Evolutionary conservation across 345 rosid species (phyloP), one percentile per base, ranked within the genome.

Genomic region (Adansonia digitata): DNA sequence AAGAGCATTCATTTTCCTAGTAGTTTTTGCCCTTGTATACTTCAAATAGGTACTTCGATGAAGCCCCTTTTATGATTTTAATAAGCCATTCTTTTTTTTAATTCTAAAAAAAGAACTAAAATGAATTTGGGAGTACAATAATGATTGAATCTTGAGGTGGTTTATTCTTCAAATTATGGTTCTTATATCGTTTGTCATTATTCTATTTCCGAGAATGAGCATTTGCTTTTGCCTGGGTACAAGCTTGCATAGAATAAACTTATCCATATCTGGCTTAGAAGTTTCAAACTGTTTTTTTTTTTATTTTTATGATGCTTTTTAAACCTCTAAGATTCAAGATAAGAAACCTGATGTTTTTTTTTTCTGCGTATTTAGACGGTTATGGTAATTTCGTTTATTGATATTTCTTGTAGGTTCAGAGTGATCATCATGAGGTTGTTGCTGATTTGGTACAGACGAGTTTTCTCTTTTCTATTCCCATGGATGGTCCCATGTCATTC

Each of bases 401-500:
- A 26, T 42, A 81, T 14, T 84, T 73, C 73, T 57, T 77, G 79
- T 78, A 95, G 99, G 88, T 93, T 75, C 98, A 90, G 81, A 93
- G 97, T 64, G 97, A 95, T 86, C 92, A 91, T 84, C 91, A 95
- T 56, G 97, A 95, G 82, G 89, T 93, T 57, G 98, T 95, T 73
- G 98, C 97, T 45, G 97, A 95, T 83, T 81, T 95, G 84, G 86
- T 93, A 71, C 99, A 95, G 79, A 89, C 99, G 24, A 88, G 99
- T 87, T 95, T 95, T 84, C 94, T 91, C 27, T 95, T 95, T 80
- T 90, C 97, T 42, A 80, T 95, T 82, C 99, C 97, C 22, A 85
- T 85, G 81, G 98, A 95, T 82, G 99, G 97, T 52, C 97, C 98
- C 12, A 93, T 91, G 99, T 93, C 99, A 55, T 95, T 95, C 83